Evolutionary conservation across 1,284 basidiomycete species (phyloP).

Genomic region (Tetrapyrgos nigripes): DNA sequence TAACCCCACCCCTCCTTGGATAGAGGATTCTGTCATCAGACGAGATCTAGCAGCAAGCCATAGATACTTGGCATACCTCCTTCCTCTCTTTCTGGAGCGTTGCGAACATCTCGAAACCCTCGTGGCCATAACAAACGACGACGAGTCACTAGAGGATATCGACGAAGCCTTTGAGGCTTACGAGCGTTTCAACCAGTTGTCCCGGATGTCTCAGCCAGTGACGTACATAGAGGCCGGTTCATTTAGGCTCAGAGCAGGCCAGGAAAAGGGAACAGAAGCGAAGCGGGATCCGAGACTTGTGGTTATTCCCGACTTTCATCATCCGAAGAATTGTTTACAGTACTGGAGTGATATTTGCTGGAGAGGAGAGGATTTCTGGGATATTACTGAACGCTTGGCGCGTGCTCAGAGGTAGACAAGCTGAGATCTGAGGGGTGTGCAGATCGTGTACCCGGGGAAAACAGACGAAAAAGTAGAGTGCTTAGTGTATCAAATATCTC

Average conservation of each 20-base stretch:
- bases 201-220: neutral
- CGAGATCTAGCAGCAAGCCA: constrained; percentile 24
- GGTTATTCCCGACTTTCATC: constrained; percentile 30
- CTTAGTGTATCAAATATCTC: too few species aligned
- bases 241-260: neutral
- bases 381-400: neutral
- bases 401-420: neutral
- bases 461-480: too few species aligned
- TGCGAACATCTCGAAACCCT: constrained; percentile 27
- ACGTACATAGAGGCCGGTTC: neutral
- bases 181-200: neutral
- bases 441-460: too few species aligned
- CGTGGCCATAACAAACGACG: constrained; percentile 28
- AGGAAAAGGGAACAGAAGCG: constrained; percentile 17
- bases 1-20: neutral
- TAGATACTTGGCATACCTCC: constrained; percentile 22
- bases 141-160: constrained; percentile 13
- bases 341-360: constrained; percentile 33
- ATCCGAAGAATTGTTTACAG: constrained; percentile 23
- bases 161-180: neutral
- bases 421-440: too few species aligned
- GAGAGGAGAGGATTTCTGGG: constrained; percentile 32
- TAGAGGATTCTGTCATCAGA: neutral
- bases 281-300: constrained; percentile 21
- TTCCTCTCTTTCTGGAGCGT: constrained; percentile 24